phyloP scores from a whole-genome alignment of 805 yeast species.

The Lachancea sp. region DNA sequence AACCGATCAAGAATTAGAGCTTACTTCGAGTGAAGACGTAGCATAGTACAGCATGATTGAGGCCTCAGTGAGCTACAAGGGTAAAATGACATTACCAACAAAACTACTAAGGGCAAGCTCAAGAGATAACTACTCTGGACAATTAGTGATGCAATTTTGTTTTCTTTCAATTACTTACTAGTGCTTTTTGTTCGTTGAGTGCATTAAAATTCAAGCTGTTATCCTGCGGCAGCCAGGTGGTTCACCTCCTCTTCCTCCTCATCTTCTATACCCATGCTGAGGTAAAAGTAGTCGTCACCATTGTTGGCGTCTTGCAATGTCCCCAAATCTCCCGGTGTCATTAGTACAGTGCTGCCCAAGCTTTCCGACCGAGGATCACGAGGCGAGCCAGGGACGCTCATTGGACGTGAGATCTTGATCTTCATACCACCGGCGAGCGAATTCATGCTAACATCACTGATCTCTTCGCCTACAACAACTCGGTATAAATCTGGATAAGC shows the following conservation, averaged over 20 bases:
- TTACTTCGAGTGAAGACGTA: too few species aligned
- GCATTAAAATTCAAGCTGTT: too few species aligned
- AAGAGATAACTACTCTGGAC: too few species aligned
- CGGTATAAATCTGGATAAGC: constrained; percentile 86
- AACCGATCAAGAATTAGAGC: too few species aligned
- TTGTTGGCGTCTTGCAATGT: constrained; percentile 85
- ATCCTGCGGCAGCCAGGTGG: constrained; percentile 5
- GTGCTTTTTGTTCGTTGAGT: too few species aligned
- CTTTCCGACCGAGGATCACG: constrained; percentile 39
- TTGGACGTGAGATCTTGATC: constrained; percentile 79
- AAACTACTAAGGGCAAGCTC: too few species aligned
- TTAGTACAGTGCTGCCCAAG: constrained; percentile 44
- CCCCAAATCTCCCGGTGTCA: constrained; percentile 99
- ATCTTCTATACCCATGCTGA: constrained; percentile 35
- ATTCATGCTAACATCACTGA: constrained; percentile 28
- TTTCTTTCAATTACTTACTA: too few species aligned
- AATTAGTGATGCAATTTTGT: too few species aligned
- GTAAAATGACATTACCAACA: too few species aligned
- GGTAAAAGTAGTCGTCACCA: constrained; percentile 66
- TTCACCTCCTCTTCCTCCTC: constrained; percentile 38
- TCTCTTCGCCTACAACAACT: constrained; percentile 27
- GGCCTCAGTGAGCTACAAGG: too few species aligned
- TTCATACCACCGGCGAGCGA: constrained; percentile 36
- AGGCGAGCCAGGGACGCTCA: constrained; percentile 97
- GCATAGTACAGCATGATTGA: too few species aligned